A percentile compares a stretch with the other conserved stretches of the same genome.
Conservation (phyloP, 176 grass and related monocot species). For the Oryza punctata region DNA sequence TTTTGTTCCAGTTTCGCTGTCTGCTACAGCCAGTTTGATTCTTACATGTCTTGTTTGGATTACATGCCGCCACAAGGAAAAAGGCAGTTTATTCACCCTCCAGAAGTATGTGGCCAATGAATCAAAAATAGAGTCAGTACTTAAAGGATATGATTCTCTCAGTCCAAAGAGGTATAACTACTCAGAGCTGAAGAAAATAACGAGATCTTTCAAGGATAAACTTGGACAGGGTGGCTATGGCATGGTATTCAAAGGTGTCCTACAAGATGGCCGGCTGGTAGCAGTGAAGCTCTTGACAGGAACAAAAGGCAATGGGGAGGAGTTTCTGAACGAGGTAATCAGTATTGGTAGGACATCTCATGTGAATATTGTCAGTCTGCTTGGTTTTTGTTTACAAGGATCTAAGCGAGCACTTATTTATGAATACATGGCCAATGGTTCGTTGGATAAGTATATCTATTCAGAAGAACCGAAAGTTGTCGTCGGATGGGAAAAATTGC, state of each 20-base stretch:
- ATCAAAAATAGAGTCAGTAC: background rate
- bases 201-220: conserved; percentile 26
- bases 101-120: background rate
- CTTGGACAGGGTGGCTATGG: conserved; percentile 12
- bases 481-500: conserved; percentile 53
- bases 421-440: conserved; percentile 64
- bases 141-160: conserved; percentile 12
- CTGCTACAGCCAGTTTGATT: background rate
- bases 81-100: background rate
- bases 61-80: background rate
- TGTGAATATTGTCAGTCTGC: conserved; percentile 30
- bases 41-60: background rate
- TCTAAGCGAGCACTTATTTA: conserved; percentile 24
- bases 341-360: conserved; percentile 32
- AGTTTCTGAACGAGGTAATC: conserved; percentile 28
- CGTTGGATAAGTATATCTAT: conserved; percentile 56
- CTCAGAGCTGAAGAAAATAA: conserved; percentile 15
- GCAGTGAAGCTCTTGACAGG: conserved; percentile 13
- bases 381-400: conserved; percentile 36
- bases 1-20: background rate
- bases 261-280: conserved; percentile 19
- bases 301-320: conserved; percentile 8
- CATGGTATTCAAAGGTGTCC: conserved; percentile 3
- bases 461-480: conserved; percentile 29
- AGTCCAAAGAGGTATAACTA: conserved; percentile 14